Evolutionary conservation across 495 filamentous ascomycete genomes (phyloP), one percentile per base, ranked within the genome.

Genomic region (Penicillium bialowiezense): DNA sequence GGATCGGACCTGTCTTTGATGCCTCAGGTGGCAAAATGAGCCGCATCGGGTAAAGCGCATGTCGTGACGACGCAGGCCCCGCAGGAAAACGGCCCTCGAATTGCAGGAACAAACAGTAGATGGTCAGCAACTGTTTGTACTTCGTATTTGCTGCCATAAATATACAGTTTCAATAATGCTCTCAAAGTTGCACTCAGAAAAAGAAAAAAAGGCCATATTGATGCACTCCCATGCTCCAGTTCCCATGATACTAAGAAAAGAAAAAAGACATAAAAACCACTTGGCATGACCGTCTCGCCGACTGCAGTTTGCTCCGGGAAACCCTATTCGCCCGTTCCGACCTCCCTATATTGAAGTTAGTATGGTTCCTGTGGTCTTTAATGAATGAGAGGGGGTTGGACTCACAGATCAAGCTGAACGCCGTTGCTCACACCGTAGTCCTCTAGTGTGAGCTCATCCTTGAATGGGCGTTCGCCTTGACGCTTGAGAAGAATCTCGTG

Each of bases 391-490:
- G 48, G 28, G 42, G 9, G 37, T 43, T 52, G 54, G 51, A 35
- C 75, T 74, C 71, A 74, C 73, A 96, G 71, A 71, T 96, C 90
- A 62, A 96, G 67, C 70, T 95, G 89, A 56, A 92, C 89, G 35
- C 90, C 90, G 69, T 88, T 90, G 64, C 84, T 86, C 56, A 97
- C 80, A 32, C 88, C 89, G 74, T 96, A 97, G 73, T 96, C 91
- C 58, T 84, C 88, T 55, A 95, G 67, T 24, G 84, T 91, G 42
- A 97, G 76, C 43, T 83, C 76, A 61, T 96, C 91, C 74, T 95
- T 95, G 63, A 97, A 95, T 15, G 91, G 91, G 51, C 90, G 65
- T 72, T 96, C 88, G 7, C 90, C 88, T 70, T 97, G 91, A 56
- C 91, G 75, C 77, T 95, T 95, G 48, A 97, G 68, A 62, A 95